Evolutionary conservation across 2,329 filamentous ascomycete species (phyloP), one percentile per base, ranked within the genome.

Genomic region (Xylaria polymorpha): DNA sequence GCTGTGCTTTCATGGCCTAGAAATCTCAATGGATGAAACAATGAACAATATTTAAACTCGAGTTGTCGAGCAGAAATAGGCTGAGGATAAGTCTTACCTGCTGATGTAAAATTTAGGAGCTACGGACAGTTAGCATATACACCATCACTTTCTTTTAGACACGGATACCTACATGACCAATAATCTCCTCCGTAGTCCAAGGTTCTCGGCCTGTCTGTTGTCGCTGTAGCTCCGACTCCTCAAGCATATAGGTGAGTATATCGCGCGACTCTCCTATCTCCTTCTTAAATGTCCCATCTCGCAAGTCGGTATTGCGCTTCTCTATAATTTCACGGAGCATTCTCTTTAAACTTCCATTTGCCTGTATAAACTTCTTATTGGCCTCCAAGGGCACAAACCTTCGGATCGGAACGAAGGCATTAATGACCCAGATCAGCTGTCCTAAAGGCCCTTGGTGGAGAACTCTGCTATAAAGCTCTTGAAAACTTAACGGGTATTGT

Each of bases 291-390:
- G 66, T 68, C 5, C 66, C 72, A 55, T 71, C 74, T n/a, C 72
- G 68, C 37, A 81, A 69, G 56, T 79, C 78, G 6, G 69, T 61
- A 29, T 68, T 62, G 20, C 80, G 75, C 65, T 76, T 63, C 55
- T 74, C 68, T 29, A 80, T 77, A 18, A 80, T 74, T 2, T 78
- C 72, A 2, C 76, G 73, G 3, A 83, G 70, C 61, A 81, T 79
- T 37, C 69, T 65, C n/a, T 78, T 75, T 12, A 84, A 75, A 56
- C 78, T 74, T 1, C 68, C 59, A 20, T 77, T 79, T 1, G 80
- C 80, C 1, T 61, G 62, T n/a, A 81, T 68, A 68, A 83, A 84
- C 3, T 66, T 72, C 6, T 72, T 75, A 65, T 85, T 85, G 1
- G 80, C 80, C 51, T 79, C 64, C 0, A 84, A 44, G 0, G 82